Evolutionary conservation across 345 rosid species (phyloP), one percentile per base, ranked within the genome.

Genomic region (Cardamine chenopodiifolia): DNA sequence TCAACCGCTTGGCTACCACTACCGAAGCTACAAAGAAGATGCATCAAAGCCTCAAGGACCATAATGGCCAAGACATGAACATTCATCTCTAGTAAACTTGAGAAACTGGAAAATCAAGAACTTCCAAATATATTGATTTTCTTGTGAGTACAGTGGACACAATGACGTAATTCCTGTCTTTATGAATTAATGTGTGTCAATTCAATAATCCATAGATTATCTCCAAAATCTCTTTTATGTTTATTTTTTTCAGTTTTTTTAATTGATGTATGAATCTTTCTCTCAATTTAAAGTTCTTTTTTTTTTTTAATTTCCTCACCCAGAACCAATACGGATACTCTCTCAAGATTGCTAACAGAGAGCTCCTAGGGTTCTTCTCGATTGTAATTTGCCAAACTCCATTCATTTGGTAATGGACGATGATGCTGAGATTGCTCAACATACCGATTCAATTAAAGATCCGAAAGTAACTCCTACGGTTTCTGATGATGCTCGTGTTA

Each of bases 51-150:
- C n/a, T n/a, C n/a, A n/a, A n/a, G n/a, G n/a, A n/a, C n/a, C n/a
- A n/a, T n/a, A n/a, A n/a, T n/a, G n/a, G n/a, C n/a, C n/a, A n/a
- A n/a, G n/a, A n/a, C n/a, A n/a, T n/a, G n/a, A n/a, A n/a, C n/a
- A n/a, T n/a, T n/a, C n/a, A n/a, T n/a, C n/a, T n/a, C n/a, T n/a
- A n/a, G n/a, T n/a, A n/a, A n/a, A n/a, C n/a, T n/a, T n/a, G n/a
- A n/a, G n/a, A n/a, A n/a, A n/a, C n/a, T n/a, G n/a, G n/a, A n/a
- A n/a, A n/a, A n/a, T n/a, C n/a, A n/a, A n/a, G n/a, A n/a, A n/a
- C n/a, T 28, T 13, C 6, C 13, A 39, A 39, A 37, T 12, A 12
- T 39, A 39, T 80, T 89, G 65, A 84, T 94, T 82, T 86, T 62
- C 82, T 81, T 86, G 82, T 87, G 85, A 22, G 17, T 44, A 59